phyloP scores from a whole-genome alignment of 768 basidiomycete genomes.

The Dendrothele bispora region DNA sequence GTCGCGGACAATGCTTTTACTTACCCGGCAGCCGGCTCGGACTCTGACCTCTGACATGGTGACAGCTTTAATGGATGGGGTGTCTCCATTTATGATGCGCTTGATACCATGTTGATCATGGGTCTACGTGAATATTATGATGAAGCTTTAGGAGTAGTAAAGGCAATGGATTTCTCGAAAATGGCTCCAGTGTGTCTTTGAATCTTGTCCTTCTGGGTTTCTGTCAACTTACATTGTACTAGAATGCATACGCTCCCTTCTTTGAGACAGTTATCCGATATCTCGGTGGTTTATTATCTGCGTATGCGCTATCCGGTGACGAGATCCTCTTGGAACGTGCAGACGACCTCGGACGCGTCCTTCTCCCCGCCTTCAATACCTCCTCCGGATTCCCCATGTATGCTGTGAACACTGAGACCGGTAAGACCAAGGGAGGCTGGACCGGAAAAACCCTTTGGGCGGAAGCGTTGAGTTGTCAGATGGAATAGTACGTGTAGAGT shows the following conservation, averaged over 20 bases:
- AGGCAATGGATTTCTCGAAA: constrained; percentile 41
- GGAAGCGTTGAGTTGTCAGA: constrained; percentile 54
- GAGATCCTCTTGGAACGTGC: constrained; percentile 59
- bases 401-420: constrained; percentile 56
- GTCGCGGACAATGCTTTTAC: constrained; percentile 14
- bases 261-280: constrained; percentile 79
- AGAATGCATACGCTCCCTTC: constrained; percentile 45
- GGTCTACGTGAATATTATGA: constrained; percentile 70
- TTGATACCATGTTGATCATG: constrained; percentile 84
- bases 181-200: not conserved
- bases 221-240: constrained; percentile 5
- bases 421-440: constrained; percentile 34
- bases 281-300: constrained; percentile 75
- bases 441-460: constrained; percentile 34
- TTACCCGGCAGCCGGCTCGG: not conserved
- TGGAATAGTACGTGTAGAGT: constrained; percentile 50
- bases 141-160: constrained; percentile 51
- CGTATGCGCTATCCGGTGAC: constrained; percentile 72
- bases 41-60: not conserved
- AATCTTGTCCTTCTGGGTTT: constrained; percentile 3
- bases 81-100: constrained; percentile 70
- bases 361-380: constrained; percentile 68
- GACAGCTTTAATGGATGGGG: constrained; percentile 54
- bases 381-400: constrained; percentile 62
- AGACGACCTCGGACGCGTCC: constrained; percentile 61